Base-by-base conservation (phyloP, 2,329 filamentous ascomycete genomes). In the Arthrobotrys megalospora region DNA sequence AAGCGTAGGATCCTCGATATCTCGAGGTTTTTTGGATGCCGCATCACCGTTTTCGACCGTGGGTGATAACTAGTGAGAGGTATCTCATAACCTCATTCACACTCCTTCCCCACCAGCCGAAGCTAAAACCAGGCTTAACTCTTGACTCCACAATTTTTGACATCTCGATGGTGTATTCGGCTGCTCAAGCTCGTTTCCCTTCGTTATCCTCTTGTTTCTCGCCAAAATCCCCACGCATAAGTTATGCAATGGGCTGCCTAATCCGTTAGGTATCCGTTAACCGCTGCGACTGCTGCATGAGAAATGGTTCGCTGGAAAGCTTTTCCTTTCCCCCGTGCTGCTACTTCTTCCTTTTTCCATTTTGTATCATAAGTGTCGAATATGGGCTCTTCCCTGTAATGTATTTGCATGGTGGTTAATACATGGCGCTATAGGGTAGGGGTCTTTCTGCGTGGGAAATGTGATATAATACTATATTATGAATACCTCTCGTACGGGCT, bases 41-140 rank as follows among this genome's bases (percentile, higher is more conserved):
- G 55, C 55, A 60, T 43, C 55, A 34, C 55, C 55, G 55, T 34
- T 60, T 60, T 60, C 34, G 55, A 43, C 55, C 36, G 19, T 43
- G 36, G 19, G 36, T 43, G 36, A 43, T 60, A n/a, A 11, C 5
- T 6, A 28, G 6, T 36, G 36, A 12, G 12, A 10, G 36, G 7
- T n/a, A 38, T 8, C 36, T n/a, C 7, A 38, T 38, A 8, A 6
- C 41, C 41, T 12, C n/a, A 14, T 14, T n/a, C n/a, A 38, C n/a
- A 6, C 3, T 45, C 41, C n/a, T 16, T 16, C 41, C n/a, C 12
- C 41, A 45, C 41, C 41, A 45, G 41, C n/a, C 41, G n/a, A n/a
- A 45, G n/a, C 45, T 21, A 24, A n/a, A 21, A 11, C 36, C 19
- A 8, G n/a, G 8, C 19, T 41, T 21, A 6, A n/a, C 16, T 41